Evolutionary conservation across 1,139 yeast genomes (phyloP).

Genomic region (Wickerhamomyces sp.): DNA sequence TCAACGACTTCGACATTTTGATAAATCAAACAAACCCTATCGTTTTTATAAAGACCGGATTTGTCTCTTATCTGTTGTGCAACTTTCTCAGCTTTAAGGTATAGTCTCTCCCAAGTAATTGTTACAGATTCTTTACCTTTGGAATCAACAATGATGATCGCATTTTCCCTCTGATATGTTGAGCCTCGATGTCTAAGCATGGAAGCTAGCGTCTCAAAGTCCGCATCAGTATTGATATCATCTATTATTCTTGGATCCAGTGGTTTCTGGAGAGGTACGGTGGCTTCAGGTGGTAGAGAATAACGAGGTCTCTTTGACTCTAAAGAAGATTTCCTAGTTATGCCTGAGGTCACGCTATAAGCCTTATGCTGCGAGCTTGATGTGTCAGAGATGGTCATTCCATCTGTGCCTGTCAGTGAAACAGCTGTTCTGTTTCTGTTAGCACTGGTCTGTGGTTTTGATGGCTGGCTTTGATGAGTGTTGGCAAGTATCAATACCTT

Average conservation of each 20-base stretch:
- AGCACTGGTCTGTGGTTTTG: constrained; percentile 1
- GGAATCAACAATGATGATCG: constrained; percentile 66
- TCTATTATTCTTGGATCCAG: constrained; percentile 53
- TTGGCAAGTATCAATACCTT: constrained; percentile 41
- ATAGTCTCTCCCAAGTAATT: constrained; percentile 88
- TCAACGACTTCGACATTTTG: constrained; percentile 83
- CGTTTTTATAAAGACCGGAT: constrained; percentile 69
- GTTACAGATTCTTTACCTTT: constrained; percentile 76
- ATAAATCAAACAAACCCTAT: constrained; percentile 78
- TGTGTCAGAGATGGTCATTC: constrained; percentile 4
- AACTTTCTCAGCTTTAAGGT: constrained; percentile 77
- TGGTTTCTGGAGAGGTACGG: constrained; percentile 42
- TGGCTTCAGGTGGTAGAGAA: constrained; percentile 20
- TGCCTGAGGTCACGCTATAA: constrained; percentile 17
- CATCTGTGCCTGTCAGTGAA: no score
- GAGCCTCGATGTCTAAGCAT: constrained; percentile 71
- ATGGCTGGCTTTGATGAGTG: constrained; percentile 6
- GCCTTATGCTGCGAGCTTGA: constrained; percentile 17
- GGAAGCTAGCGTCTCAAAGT: constrained; percentile 60
- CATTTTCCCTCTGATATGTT: constrained; percentile 61
- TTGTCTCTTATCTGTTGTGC: constrained; percentile 84
- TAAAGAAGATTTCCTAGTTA: constrained; percentile 12
- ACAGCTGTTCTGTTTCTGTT: neutral
- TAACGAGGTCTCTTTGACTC: constrained; percentile 12
- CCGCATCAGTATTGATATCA: constrained; percentile 24